Base-by-base conservation (phyloP, 129 eudicot species). In the Calendula officinalis region DNA sequence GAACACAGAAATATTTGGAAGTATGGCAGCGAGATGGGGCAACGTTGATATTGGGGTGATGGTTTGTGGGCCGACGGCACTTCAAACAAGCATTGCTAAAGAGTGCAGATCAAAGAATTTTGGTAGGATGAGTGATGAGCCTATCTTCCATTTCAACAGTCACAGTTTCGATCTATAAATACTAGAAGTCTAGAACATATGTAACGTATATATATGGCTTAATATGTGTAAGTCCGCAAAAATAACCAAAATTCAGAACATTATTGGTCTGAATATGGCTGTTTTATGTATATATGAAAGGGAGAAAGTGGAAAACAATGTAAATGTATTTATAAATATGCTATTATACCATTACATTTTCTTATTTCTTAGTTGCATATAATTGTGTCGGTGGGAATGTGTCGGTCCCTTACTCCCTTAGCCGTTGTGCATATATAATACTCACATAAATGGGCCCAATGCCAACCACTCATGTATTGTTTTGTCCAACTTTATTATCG, bases 91-190 rank as follows among this genome's bases (percentile, higher is more conserved):
- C 60, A 79, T 88, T 60, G 98, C 98, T 7, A 78, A 70, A 64
- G 98, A 91, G 63, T 87, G 95, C 77, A 85, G 96, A 74, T 71
- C 80, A 6, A 82, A 77, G 72, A 85, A 83, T 76, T 82, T 83
- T 4, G 66, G 54, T 41, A 78, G 94, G 68, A 77, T 52, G 60
- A 38, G 64, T 58, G 73, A 75, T 56, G 69, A 75, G 39, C 83
- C 98, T 4, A 68, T 91, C 68, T 91, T 91, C 76, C 98, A 91
- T 77, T 91, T 87, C 83, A 81, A 91, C 60, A 87, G 88, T 80
- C 98, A 91, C 64, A 91, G 85, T 59, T 91, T 91, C 65, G 96
- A 91, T 73, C 85, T 87, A 13, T 91, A 87, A 78, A 70, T 64
- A 41, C 45, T 8, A 9, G 45, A 17, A 5, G 9, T 22, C 34